Percentiles rank a stretch among this genome's conserved stretches.
phyloP scores from a whole-genome alignment of 2,329 filamentous ascomycete species.

The Aphanoascus verrucosus region DNA sequence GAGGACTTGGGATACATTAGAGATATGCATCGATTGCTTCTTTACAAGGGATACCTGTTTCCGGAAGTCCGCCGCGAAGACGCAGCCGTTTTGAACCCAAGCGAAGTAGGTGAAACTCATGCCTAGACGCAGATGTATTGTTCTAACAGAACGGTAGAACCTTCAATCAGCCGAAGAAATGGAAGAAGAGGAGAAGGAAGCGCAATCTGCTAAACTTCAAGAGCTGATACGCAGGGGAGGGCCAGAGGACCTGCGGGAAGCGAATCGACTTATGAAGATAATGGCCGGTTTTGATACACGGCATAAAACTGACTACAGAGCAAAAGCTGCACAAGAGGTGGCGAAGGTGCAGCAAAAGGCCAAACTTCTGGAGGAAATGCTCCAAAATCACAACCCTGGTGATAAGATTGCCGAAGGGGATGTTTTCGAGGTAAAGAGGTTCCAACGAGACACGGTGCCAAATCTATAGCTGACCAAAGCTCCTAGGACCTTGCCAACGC shows the following conservation, averaged over 20 bases:
- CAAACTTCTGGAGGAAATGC: constrained; percentile 77
- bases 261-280: constrained; percentile 95
- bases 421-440: constrained; percentile 51
- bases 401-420: constrained; percentile 64
- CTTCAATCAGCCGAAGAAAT: constrained; percentile 95
- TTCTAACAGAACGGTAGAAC: constrained; percentile 47
- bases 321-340: constrained; percentile 93
- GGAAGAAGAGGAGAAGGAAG: constrained; percentile 91
- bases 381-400: constrained; percentile 71
- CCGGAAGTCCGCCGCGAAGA: constrained; percentile 87
- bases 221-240: constrained; percentile 87
- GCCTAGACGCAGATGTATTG: constrained; percentile 10
- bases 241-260: constrained; percentile 89
- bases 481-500: constrained; percentile 71
- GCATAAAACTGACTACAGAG: constrained; percentile 93
- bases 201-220: constrained; percentile 95
- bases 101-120: constrained; percentile 58
- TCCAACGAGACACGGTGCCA: background rate
- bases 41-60: constrained; percentile 95
- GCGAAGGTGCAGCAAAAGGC: constrained; percentile 94
- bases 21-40: constrained; percentile 92
- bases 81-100: constrained; percentile 91
- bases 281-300: constrained; percentile 97
- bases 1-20: constrained; percentile 92
- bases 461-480: constrained; percentile 10